Percentiles rank a stretch among this genome's conserved stretches.
Evolutionary conservation across 345 rosid species (phyloP).

Genomic region (Pistacia atlantica): DNA sequence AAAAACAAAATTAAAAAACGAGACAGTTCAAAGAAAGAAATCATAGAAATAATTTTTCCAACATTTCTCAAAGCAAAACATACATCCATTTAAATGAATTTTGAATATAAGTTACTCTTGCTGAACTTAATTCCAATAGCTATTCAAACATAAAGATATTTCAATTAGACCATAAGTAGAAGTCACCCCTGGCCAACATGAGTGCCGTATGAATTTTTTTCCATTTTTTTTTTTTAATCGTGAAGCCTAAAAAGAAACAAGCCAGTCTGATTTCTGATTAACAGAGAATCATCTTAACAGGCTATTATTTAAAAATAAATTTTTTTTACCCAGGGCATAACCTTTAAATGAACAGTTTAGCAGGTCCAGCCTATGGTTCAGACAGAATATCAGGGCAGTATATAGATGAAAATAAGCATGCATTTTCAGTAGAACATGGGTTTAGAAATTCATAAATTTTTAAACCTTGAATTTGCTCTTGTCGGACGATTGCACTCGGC

Average conservation of each 20-base stretch:
- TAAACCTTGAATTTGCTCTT: constrained; percentile 98
- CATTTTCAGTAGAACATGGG: neutral
- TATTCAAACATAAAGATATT: neutral
- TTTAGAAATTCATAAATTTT: constrained; percentile 14
- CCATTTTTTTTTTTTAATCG: neutral
- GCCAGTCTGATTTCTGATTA: neutral
- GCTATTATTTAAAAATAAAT: neutral
- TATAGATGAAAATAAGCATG: neutral
- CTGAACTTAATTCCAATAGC: neutral
- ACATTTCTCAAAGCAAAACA: neutral
- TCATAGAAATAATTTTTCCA: neutral
- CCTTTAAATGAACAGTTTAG: neutral
- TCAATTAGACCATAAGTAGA: neutral
- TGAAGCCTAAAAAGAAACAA: neutral
- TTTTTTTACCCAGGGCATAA: neutral
- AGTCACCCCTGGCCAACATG: neutral
- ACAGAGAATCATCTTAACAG: neutral
- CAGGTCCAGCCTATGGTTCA: neutral
- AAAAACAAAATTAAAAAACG: neutral
- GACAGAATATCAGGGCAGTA: neutral
- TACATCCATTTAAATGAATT: neutral
- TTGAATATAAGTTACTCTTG: neutral
- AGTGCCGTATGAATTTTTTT: neutral
- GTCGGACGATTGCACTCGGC: constrained; percentile 89
- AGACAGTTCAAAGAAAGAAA: neutral